Percentiles rank a stretch among this genome's conserved stretches.
Conservation (phyloP, 371 early-diverging fungal species). For the Rhizopus stolonifer region DNA sequence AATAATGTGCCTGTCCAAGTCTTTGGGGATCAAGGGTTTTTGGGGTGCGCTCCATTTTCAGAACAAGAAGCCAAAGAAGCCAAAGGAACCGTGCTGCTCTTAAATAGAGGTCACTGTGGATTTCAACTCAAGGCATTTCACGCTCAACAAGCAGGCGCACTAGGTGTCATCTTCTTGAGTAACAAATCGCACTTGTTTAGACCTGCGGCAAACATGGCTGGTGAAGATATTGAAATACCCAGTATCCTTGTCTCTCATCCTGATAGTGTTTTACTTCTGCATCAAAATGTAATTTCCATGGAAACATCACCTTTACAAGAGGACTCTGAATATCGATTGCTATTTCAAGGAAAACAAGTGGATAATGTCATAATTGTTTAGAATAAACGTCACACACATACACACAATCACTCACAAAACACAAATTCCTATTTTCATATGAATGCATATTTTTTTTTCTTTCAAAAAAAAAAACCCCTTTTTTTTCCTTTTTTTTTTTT, state of each 20-base stretch:
- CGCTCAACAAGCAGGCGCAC: constrained; percentile 53
- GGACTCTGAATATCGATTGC: constrained; percentile 2
- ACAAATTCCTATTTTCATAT: not conserved
- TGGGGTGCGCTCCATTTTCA: constrained; percentile 41
- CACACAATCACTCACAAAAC: not conserved
- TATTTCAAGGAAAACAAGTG: not conserved
- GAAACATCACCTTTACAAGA: not conserved
- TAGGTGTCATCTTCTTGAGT: constrained; percentile 41
- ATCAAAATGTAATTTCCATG: not conserved
- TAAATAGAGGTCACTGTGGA: constrained; percentile 51
- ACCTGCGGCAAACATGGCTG: not conserved
- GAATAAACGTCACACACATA: not conserved
- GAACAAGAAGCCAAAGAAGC: constrained; percentile 17
- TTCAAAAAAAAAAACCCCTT: no score
- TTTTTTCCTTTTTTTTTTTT: constrained; percentile 8
- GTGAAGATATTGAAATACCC: constrained; percentile 1
- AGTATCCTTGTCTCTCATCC: constrained; percentile 3
- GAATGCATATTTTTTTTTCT: constrained; percentile 1
- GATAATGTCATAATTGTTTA: not conserved
- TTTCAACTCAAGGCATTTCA: constrained; percentile 46
- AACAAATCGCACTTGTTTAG: constrained; percentile 4
- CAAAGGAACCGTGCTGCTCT: constrained; percentile 35
- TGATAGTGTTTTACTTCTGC: constrained; percentile 1
- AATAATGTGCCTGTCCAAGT: constrained; percentile 6
- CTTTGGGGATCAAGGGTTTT: constrained; percentile 23